Evolutionary conservation across 345 rosid species (phyloP).

Genomic region (Moricandia moricandioides): DNA sequence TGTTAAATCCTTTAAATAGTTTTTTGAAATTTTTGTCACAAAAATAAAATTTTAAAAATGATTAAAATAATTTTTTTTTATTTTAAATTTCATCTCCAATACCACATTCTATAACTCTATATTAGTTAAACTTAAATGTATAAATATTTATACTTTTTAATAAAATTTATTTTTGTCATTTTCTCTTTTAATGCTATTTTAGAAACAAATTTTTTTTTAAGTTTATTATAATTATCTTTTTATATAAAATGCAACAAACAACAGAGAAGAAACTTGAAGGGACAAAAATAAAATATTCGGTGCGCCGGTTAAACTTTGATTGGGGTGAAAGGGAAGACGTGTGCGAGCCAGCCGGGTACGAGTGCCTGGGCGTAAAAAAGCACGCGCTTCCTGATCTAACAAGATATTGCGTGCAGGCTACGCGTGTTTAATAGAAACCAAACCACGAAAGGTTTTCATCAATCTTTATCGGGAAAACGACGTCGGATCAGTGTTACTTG

Average conservation of each 20-base stretch:
- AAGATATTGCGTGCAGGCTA: constrained; percentile 28
- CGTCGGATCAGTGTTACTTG: constrained; percentile 25
- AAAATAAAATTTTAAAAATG: too few relatives aligned
- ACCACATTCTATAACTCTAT: too few relatives aligned
- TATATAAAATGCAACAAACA: background rate
- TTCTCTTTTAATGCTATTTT: too few relatives aligned
- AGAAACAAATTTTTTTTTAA: too few relatives aligned
- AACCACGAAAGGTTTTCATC: constrained; percentile 7
- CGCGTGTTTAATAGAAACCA: constrained; percentile 18
- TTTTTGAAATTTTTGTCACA: too few relatives aligned
- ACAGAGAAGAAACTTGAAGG: background rate
- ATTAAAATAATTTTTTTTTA: too few relatives aligned
- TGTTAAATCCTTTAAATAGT: too few relatives aligned
- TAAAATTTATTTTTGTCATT: too few relatives aligned
- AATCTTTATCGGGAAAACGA: constrained; percentile 18
- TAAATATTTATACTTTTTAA: too few relatives aligned
- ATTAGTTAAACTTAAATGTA: too few relatives aligned
- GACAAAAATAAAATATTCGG: background rate
- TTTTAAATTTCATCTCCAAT: too few relatives aligned
- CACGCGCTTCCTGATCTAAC: constrained; percentile 3
- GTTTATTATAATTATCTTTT: too few relatives aligned
- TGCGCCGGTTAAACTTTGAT: background rate
- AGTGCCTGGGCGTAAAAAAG: background rate
- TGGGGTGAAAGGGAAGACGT: background rate
- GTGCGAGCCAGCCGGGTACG: constrained; percentile 1